phyloP scores from a whole-genome alignment of 176 grass and related monocot genomes.

The Typha latifolia region DNA sequence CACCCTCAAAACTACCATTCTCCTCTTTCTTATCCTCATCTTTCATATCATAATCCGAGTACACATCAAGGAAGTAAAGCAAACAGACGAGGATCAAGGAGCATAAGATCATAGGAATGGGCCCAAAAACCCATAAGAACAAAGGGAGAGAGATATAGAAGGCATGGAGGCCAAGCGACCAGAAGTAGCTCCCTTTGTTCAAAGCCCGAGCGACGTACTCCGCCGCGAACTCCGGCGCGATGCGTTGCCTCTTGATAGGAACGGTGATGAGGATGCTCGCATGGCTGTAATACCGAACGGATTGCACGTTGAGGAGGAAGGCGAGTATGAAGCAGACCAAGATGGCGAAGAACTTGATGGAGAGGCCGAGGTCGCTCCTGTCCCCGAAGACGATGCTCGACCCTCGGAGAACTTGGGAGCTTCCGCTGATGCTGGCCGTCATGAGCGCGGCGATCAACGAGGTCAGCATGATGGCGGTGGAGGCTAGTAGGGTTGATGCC shows the following conservation, averaged over 20 bases:
- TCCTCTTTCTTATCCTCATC: neutral
- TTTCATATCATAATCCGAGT: conserved; percentile 5
- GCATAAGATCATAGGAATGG: conserved; percentile 35
- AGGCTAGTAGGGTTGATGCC: conserved; percentile 75
- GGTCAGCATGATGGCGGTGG: conserved; percentile 68
- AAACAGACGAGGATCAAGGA: conserved; percentile 24
- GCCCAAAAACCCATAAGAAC: conserved; percentile 59
- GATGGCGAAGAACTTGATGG: conserved; percentile 60
- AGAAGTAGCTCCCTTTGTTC: conserved; percentile 55
- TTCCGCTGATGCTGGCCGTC: conserved; percentile 21
- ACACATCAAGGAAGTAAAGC: conserved; percentile 49
- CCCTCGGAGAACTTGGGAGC: neutral
- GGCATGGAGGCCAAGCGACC: conserved; percentile 42
- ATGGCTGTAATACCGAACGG: conserved; percentile 82
- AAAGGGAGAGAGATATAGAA: conserved; percentile 68
- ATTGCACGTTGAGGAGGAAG: conserved; percentile 78
- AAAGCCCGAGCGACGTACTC: conserved; percentile 37
- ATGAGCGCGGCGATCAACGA: conserved; percentile 66
- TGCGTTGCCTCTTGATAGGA: conserved; percentile 24
- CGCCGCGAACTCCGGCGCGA: conserved; percentile 6
- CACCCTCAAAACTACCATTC: too few species aligned
- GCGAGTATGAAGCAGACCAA: conserved; percentile 74
- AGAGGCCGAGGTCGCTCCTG: conserved; percentile 17
- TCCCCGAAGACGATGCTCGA: conserved; percentile 18
- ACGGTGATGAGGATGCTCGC: conserved; percentile 51